phyloP scores from a whole-genome alignment of 768 basidiomycete genomes.

The Boletus eberwhitei region DNA sequence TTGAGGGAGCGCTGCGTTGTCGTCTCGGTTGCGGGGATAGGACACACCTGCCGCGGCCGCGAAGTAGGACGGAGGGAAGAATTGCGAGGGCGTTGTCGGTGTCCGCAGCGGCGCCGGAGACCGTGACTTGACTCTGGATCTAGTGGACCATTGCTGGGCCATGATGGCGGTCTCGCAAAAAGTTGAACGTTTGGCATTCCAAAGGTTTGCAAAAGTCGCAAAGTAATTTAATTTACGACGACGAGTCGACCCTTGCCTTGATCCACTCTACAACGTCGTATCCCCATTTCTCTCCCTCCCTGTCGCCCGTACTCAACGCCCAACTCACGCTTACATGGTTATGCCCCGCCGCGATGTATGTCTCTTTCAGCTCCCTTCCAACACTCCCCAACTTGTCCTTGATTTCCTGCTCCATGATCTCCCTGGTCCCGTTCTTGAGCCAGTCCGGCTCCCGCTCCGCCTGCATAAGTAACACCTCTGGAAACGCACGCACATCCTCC shows the following conservation, averaged over 20 bases:
- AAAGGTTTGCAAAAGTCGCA: neutral
- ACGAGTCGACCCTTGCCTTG: conserved; percentile 16
- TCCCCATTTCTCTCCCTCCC: conserved; percentile 62
- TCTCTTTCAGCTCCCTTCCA: conserved; percentile 19
- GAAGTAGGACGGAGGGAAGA: conserved; percentile 55
- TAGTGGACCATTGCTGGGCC: conserved; percentile 13
- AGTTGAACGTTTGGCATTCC: conserved; percentile 1
- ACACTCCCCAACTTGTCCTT: conserved; percentile 32
- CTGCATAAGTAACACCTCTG: conserved; percentile 46
- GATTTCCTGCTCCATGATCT: conserved; percentile 40
- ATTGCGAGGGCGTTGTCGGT: conserved; percentile 34
- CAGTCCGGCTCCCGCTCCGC: conserved; percentile 53
- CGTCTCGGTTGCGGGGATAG: conserved; percentile 17
- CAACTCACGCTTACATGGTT: conserved; percentile 61
- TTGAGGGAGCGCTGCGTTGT: neutral
- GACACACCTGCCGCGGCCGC: conserved; percentile 46
- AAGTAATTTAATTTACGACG: too few species aligned
- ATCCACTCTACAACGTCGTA: conserved; percentile 41
- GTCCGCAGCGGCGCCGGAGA: conserved; percentile 38
- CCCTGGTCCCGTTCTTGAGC: conserved; percentile 34
- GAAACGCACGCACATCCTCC: conserved; percentile 37
- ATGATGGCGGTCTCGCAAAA: conserved; percentile 3
- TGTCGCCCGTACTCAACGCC: conserved; percentile 50
- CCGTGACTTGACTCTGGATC: conserved; percentile 37
- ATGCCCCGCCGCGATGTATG: conserved; percentile 46